Evolutionary conservation across 495 filamentous ascomycete genomes (phyloP), one percentile per base, ranked within the genome.

Genomic region (Neurospora sp.): DNA sequence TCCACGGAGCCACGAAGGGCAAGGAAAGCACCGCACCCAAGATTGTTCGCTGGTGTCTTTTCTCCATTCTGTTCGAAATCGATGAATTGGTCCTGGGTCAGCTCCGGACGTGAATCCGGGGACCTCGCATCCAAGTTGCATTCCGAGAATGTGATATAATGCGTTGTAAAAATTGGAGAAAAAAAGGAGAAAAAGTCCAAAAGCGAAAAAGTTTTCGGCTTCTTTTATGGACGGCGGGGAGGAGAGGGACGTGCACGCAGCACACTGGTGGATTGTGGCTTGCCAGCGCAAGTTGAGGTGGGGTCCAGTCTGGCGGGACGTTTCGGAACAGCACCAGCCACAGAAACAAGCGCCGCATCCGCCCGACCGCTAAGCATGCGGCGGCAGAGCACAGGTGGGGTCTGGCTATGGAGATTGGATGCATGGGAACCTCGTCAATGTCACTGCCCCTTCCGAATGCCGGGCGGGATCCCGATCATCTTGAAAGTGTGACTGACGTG

Each of bases 11-110:
- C 71, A 76, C 73, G 76, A 74, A 68, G 65, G 61, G 72, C 70
- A 76, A 74, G 81, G 79, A 78, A 82, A 84, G 81, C 83, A 83
- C 84, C 84, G 86, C 86, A 87, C 86, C 86, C 86, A 87, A 87
- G 86, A 87, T 84, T 82, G 82, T 83, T 79, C 83, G 83, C 78
- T 82, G 77, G 70, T 68, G 39, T 78, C 82, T 81, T 59, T 77
- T 87, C 85, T 87, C 83, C 85, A 84, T 87, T 83, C 83, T 85
- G 79, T 83, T 76, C 81, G 79, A 82, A 81, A 84, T 80, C 70
- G 73, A 76, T 79, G 80, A 80, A 78, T 76, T 73, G 78, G 83
- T 87, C 85, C 70, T 87, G 84, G 83, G 81, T 75, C 74, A 76
- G 74, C 40, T 59, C 53, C 45, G 68, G 8, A 59, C 69, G 44